phyloP scores from a whole-genome alignment of 345 rosid genomes.

The Lumnitzera littorea region DNA sequence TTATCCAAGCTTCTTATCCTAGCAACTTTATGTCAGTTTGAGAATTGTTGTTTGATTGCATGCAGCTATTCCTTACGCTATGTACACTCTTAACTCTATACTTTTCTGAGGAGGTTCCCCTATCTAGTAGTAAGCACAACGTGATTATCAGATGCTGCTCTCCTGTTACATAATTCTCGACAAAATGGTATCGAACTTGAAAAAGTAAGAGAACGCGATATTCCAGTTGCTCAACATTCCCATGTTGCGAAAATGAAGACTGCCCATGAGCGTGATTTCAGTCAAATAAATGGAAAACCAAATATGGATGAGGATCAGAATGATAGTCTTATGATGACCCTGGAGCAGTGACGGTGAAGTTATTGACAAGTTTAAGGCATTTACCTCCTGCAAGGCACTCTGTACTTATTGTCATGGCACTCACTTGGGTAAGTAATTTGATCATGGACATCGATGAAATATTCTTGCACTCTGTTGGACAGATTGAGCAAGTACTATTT shows the following conservation, averaged over 20 bases:
- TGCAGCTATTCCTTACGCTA: conserved; percentile 78
- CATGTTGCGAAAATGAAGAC: conserved; percentile 27
- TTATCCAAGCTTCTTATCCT: too few species aligned
- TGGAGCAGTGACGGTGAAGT: conserved; percentile 83
- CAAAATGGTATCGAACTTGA: conserved; percentile 38
- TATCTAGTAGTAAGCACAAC: conserved; percentile 28
- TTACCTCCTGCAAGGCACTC: conserved; percentile 90
- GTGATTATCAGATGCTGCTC: conserved; percentile 63
- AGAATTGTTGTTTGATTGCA: conserved; percentile 3
- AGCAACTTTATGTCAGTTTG: neutral
- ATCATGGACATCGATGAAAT: neutral
- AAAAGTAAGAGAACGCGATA: conserved; percentile 27
- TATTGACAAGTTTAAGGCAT: conserved; percentile 91
- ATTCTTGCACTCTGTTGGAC: neutral
- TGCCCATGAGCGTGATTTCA: conserved; percentile 27
- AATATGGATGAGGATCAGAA: conserved; percentile 29
- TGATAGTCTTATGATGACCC: conserved; percentile 66
- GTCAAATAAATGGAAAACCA: conserved; percentile 27
- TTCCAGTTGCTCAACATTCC: conserved; percentile 14
- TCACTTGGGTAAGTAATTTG: conserved; percentile 71
- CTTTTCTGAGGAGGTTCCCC: conserved; percentile 86
- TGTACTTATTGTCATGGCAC: conserved; percentile 89
- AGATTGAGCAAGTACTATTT: too few species aligned
- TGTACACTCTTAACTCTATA: conserved; percentile 80
- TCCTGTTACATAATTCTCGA: conserved; percentile 56